Percentiles rank a stretch among this genome's conserved stretches.
Conservation (phyloP, 805 yeast genomes). For the Isabelozyma pseudorhagii region DNA sequence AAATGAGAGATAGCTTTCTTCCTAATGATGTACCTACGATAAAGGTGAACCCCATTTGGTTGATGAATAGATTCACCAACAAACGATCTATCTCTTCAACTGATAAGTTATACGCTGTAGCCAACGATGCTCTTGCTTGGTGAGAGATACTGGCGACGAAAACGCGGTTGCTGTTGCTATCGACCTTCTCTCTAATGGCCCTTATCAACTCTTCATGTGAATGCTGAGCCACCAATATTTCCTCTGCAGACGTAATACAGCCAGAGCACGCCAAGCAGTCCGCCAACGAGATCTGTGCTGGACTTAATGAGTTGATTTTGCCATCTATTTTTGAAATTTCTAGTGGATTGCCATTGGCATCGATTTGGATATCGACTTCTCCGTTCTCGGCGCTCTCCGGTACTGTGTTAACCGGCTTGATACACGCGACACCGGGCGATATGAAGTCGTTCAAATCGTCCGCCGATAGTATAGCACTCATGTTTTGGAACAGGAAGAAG, state of each 20-base stretch:
- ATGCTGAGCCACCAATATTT: slow-evolving; percentile 85
- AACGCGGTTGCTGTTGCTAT: slow-evolving; percentile 23
- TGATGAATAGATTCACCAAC: slow-evolving; percentile 54
- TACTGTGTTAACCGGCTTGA: slow-evolving; percentile 59
- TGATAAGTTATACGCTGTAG: slow-evolving; percentile 57
- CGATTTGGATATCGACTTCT: slow-evolving; percentile 57
- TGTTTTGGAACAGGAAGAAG: slow-evolving; percentile 17
- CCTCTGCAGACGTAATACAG: slow-evolving; percentile 97
- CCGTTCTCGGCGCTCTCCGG: slow-evolving; percentile 21
- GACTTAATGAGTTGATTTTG: slow-evolving; percentile 48
- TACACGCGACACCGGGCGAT: slow-evolving; percentile 90
- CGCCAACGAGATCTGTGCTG: slow-evolving; percentile 84
- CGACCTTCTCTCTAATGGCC: slow-evolving; percentile 40
- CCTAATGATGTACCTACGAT: slow-evolving; percentile 87
- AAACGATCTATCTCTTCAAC: slow-evolving; percentile 60
- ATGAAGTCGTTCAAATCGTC: slow-evolving; percentile 94
- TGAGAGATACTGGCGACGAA: slow-evolving; percentile 82
- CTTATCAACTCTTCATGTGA: slow-evolving; percentile 76
- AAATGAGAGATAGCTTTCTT: slow-evolving; percentile 57
- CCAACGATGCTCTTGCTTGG: slow-evolving; percentile 80
- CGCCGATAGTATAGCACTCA: slow-evolving; percentile 87
- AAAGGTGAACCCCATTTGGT: slow-evolving; percentile 63
- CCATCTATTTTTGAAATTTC: slow-evolving; percentile 68
- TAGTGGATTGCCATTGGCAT: slow-evolving; percentile 54
- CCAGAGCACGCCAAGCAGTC: slow-evolving; percentile 98